Evolutionary conservation across 306 rosid genomes (phyloP), one percentile per base, ranked within the genome.

Genomic region (Cicer arietinum): DNA sequence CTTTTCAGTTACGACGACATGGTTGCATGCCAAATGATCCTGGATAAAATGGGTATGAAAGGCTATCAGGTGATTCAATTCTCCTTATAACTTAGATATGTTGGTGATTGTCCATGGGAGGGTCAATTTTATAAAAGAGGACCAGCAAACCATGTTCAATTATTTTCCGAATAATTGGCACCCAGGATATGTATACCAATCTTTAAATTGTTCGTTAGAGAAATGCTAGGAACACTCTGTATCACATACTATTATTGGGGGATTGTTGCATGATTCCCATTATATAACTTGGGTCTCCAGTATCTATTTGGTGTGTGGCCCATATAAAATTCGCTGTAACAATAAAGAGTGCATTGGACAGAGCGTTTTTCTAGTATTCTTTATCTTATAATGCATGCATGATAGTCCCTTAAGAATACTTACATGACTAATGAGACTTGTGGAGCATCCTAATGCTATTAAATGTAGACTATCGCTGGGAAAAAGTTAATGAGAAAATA

Each of bases 11-110:
- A 80, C n/a, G 99, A 95, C 22, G 99, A 92, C 79, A 88, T 88
- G 90, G 92, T 84, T 58, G 98, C 94, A 7, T 95, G 99, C 77
- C 91, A 89, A 83, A 89, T 83, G 93, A 86, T 95, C 78, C 86
- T 95, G 73, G 96, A 90, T 79, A 92, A 89, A 85, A 90, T 86
- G 96, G 96, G 96, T 52, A 79, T 95, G 91, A 81, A 87, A 77
- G 99, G 99, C 66, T 95, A 95, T 84, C 99, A 95, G 98, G 99
- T 95, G 82, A 89, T 84, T 83, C 67, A 66, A 54, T 80, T 18
- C 62, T 72, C 83, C 68, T 64, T 69, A 64, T 44, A 53, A 77
- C 70, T 66, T 66, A 30, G 41, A 69, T 62, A 63, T 80, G 79
- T 40, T 76, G 70, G 79, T 45, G 20, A 30, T 83, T 57, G 45